Percentiles rank a stretch among this genome's conserved stretches.
Evolutionary conservation across 331 rosid genomes (phyloP).

Genomic region (Dryas integrifolia): DNA sequence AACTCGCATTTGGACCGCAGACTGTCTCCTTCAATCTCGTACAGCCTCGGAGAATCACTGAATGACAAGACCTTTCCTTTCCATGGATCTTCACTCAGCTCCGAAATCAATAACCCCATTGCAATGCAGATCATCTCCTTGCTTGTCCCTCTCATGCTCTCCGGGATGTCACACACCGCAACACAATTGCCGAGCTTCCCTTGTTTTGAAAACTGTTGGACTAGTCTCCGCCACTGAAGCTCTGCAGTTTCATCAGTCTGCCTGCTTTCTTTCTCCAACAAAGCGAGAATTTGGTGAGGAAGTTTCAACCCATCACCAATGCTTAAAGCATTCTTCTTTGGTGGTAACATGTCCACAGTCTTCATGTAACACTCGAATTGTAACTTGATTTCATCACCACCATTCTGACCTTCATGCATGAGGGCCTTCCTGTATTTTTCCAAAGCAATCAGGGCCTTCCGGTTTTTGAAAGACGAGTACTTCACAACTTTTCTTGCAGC

Average conservation of each 20-base stretch:
- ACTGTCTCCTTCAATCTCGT: not conserved
- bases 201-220: not conserved
- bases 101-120: conserved; percentile 14
- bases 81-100: conserved; percentile 1
- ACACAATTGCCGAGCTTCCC: conserved; percentile 5
- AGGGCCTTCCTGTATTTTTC: not conserved
- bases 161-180: not conserved
- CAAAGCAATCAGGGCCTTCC: not conserved
- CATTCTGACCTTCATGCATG: not conserved
- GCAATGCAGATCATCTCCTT: not conserved
- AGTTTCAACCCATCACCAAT: not conserved
- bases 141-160: not conserved
- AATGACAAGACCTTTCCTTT: conserved; percentile 4
- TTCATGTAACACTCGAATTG: no score
- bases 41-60: not conserved
- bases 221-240: not conserved
- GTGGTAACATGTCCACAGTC: not conserved
- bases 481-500: not conserved
- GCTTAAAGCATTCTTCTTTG: not conserved
- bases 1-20: not conserved
- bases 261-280: not conserved
- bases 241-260: not conserved
- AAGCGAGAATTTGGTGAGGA: not conserved
- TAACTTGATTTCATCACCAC: not conserved
- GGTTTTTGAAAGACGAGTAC: not conserved